A percentile compares a stretch with the other conserved stretches of the same genome.
Evolutionary conservation across 2,329 filamentous ascomycete genomes (phyloP).

Genomic region (Scorias spongiosa): DNA sequence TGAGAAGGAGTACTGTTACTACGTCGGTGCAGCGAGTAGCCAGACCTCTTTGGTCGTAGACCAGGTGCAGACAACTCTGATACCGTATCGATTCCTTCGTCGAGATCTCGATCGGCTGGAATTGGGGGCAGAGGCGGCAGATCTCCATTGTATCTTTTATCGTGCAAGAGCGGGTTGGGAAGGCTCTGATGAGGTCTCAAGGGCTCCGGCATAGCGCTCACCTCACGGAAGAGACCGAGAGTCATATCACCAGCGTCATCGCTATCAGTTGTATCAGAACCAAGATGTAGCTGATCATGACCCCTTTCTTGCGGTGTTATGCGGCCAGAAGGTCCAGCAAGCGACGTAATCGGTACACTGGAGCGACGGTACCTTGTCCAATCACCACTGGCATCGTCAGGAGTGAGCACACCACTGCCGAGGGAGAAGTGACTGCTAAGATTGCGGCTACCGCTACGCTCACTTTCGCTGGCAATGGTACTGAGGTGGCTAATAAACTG

Average conservation of each 20-base stretch:
- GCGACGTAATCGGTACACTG: slow-evolving; percentile 13
- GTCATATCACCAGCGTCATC: slow-evolving; percentile 17
- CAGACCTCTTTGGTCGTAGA: slow-evolving; percentile 19
- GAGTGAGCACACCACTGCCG: slow-evolving; percentile 18
- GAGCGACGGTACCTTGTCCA: slow-evolving; percentile 6
- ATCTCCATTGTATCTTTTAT: slow-evolving; percentile 14
- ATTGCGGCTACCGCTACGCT: slow-evolving; percentile 10
- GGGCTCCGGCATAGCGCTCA: slow-evolving; percentile 20
- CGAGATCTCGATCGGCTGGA: slow-evolving; percentile 12
- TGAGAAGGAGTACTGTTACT: slow-evolving; percentile 18
- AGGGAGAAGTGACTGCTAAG: slow-evolving; percentile 17
- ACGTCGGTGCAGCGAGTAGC: slow-evolving; percentile 16
- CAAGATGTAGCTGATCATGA: too few relatives aligned
- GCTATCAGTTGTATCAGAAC: slow-evolving; percentile 1
- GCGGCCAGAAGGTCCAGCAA: neutral
- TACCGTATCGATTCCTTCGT: slow-evolving; percentile 21
- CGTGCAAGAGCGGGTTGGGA: slow-evolving; percentile 2
- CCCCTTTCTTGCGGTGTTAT: neutral
- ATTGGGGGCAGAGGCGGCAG: slow-evolving; percentile 17
- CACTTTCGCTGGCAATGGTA: slow-evolving; percentile 23
- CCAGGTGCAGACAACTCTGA: slow-evolving; percentile 17
- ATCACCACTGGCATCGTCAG: slow-evolving; percentile 14
- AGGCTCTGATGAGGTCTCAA: slow-evolving; percentile 11
- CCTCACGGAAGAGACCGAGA: slow-evolving; percentile 14
- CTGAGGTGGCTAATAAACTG: slow-evolving; percentile 19